A percentile compares a stretch with the other conserved stretches of the same genome.
Conservation (phyloP, 331 rosid genomes). For the Rhamnella rubrinervis region DNA sequence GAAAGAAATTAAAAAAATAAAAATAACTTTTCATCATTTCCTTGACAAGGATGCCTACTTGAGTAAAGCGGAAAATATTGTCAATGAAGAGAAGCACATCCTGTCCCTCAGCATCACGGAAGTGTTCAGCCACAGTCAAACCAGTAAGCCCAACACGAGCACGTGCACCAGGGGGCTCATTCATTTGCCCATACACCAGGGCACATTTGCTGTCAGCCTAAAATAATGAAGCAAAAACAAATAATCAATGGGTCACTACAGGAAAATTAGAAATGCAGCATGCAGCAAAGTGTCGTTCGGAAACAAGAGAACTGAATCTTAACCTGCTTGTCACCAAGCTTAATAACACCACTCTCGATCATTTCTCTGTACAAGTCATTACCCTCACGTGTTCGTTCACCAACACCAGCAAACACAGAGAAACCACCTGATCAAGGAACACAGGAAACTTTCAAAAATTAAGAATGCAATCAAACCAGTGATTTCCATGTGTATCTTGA, state of each 20-base stretch:
- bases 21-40: not conserved
- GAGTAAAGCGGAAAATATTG: constrained; percentile 98
- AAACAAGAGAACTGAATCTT: not conserved
- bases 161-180: constrained; percentile 99
- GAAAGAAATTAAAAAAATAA: not conserved
- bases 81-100: constrained; percentile 99
- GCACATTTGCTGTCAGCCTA: constrained; percentile 98
- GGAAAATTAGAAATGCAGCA: not conserved
- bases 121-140: constrained; percentile 93
- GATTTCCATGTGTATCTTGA: not conserved
- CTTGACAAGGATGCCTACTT: constrained; percentile 38
- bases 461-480: not conserved
- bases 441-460: not conserved
- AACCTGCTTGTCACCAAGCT: constrained; percentile 97
- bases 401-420: constrained; percentile 99
- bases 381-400: constrained; percentile 99
- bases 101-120: constrained; percentile 99
- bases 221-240: constrained; percentile 3
- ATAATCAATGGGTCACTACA: not conserved
- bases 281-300: not conserved
- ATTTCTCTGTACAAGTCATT: constrained; percentile 99
- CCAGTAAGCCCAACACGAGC: constrained; percentile 99
- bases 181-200: constrained; percentile 98
- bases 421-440: constrained; percentile 77
- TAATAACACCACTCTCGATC: constrained; percentile 99